Evolutionary conservation across 768 basidiomycete species (phyloP).

Genomic region (Chalciporus chontae): DNA sequence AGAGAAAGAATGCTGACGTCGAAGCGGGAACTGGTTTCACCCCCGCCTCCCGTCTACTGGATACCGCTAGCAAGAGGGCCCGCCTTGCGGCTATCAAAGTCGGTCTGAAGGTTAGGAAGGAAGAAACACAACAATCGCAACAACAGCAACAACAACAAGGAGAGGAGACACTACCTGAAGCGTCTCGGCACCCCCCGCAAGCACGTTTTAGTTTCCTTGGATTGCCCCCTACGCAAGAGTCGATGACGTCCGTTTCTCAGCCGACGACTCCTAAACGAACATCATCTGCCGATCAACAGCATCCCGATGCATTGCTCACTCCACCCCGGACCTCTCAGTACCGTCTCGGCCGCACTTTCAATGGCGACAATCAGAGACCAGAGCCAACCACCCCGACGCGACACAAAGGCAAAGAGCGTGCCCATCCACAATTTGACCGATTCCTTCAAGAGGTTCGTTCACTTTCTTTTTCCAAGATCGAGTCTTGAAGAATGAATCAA

Average conservation of each 20-base stretch:
- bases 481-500: background rate
- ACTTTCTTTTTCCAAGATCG: background rate
- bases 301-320: slow-evolving; percentile 10
- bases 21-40: background rate
- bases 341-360: background rate
- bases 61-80: background rate
- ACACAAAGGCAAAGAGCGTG: slow-evolving; percentile 24
- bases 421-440: background rate
- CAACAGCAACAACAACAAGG: background rate
- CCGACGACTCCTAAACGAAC: slow-evolving; percentile 17
- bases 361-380: background rate
- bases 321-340: slow-evolving; percentile 20
- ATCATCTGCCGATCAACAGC: background rate
- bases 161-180: background rate
- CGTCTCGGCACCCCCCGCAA: background rate
- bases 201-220: slow-evolving; percentile 19
- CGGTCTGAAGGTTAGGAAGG: slow-evolving; percentile 2
- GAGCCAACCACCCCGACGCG: slow-evolving; percentile 21
- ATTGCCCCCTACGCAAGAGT: slow-evolving; percentile 12
- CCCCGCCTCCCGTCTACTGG: background rate
- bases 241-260: background rate
- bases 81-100: slow-evolving; percentile 11
- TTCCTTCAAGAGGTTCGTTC: slow-evolving; percentile 8
- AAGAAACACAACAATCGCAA: background rate
- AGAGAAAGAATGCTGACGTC: slow-evolving; percentile 1